A percentile compares a stretch with the other conserved stretches of the same genome.
Conservation (phyloP, 1,284 basidiomycete species). For the Ganoderma lucidum region DNA sequence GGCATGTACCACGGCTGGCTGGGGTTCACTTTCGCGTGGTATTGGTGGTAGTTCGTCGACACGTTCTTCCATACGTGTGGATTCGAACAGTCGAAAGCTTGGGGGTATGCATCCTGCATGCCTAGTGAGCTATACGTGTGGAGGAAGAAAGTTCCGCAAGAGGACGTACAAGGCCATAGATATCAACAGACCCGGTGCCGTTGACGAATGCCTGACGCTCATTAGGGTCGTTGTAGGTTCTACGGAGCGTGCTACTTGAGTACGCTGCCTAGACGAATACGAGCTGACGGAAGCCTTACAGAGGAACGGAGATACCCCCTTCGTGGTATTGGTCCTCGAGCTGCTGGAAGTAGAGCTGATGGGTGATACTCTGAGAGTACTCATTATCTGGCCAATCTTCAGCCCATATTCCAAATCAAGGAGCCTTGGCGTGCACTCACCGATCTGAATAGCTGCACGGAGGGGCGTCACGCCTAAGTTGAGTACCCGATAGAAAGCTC, state of each 20-base stretch:
- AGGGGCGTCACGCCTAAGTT: not conserved
- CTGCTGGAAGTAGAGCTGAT: slow-evolving; percentile 65
- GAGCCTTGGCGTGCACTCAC: slow-evolving; percentile 43
- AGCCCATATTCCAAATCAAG: not conserved
- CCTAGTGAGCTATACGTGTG: not conserved
- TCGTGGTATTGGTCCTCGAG: slow-evolving; percentile 65
- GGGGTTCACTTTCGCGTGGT: slow-evolving; percentile 65
- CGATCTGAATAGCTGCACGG: slow-evolving; percentile 69
- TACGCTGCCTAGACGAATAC: not conserved
- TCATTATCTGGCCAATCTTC: slow-evolving; percentile 70
- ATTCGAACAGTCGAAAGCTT: slow-evolving; percentile 77
- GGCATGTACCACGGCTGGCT: slow-evolving; percentile 72
- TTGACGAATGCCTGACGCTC: slow-evolving; percentile 70
- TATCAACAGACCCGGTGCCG: slow-evolving; percentile 65
- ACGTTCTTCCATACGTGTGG: slow-evolving; percentile 51
- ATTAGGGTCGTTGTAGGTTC: slow-evolving; percentile 75
- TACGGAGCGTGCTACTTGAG: slow-evolving; percentile 1
- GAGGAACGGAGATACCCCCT: slow-evolving; percentile 70
- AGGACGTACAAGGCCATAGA: slow-evolving; percentile 55
- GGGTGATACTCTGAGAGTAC: slow-evolving; percentile 56
- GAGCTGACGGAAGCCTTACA: slow-evolving; percentile 39
- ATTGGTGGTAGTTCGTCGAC: slow-evolving; percentile 61
- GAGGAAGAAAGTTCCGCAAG: not conserved
- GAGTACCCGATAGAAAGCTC: not conserved
- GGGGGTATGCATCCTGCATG: slow-evolving; percentile 68